Conservation (phyloP, 768 basidiomycete species). For the Trametes cubensis region DNA sequence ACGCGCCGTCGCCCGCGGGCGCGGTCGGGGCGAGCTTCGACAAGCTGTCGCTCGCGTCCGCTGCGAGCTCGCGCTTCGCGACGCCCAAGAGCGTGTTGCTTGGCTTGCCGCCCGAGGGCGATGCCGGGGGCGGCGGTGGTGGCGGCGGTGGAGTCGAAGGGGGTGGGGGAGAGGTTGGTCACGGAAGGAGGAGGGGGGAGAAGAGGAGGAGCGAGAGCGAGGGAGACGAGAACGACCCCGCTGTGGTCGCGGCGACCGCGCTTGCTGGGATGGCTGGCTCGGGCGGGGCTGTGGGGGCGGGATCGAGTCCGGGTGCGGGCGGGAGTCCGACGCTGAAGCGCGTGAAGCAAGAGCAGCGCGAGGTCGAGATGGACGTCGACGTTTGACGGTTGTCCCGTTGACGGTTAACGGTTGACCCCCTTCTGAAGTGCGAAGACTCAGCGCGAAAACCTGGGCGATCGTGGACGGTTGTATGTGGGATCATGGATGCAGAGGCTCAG, state of each 20-base stretch:
- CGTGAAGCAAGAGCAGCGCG: slow-evolving; percentile 25
- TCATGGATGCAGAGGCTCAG: too few relatives aligned
- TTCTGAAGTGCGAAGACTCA: too few relatives aligned
- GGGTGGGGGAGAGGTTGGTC: neutral
- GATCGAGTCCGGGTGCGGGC: neutral
- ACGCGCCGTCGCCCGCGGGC: slow-evolving; percentile 20
- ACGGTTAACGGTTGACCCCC: too few relatives aligned
- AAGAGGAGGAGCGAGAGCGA: slow-evolving; percentile 23
- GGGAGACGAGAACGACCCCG: slow-evolving; percentile 21
- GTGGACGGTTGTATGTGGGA: neutral
- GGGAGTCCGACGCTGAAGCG: slow-evolving; percentile 7
- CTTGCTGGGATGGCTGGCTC: slow-evolving; percentile 26
- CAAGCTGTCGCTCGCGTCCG: slow-evolving; percentile 29
- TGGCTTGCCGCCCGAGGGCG: slow-evolving; percentile 29
- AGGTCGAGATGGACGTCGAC: slow-evolving; percentile 24
- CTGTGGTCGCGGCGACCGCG: slow-evolving; percentile 27
- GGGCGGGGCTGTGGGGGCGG: neutral
- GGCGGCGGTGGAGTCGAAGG: neutral
- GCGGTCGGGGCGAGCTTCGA: slow-evolving; percentile 26
- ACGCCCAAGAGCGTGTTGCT: slow-evolving; percentile 28
- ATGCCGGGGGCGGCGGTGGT: slow-evolving; percentile 14
- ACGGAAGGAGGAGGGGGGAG: slow-evolving; percentile 8
- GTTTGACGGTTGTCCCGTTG: neutral
- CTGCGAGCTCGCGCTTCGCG: slow-evolving; percentile 26
- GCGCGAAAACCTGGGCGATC: neutral